Evolutionary conservation across 768 basidiomycete species (phyloP), one percentile per base, ranked within the genome.

Genomic region (Boletus eberwhitei): DNA sequence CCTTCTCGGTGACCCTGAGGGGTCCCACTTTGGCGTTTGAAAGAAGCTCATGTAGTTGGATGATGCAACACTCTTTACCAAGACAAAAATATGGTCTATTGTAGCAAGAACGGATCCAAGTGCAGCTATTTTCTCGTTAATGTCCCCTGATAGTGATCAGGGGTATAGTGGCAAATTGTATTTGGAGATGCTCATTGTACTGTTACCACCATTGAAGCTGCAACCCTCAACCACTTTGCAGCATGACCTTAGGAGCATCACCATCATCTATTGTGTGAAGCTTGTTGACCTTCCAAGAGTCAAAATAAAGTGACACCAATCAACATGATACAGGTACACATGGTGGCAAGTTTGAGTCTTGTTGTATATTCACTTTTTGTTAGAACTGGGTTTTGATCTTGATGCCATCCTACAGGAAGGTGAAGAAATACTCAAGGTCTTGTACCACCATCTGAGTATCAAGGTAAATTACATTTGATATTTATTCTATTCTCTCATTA

Each of bases 371-470:
- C 29, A 48, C 16, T 21, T 3, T 34, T 26, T 17, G 31, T 44
- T 53, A 90, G 86, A 87, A 90, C 67, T 90, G 87, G 88, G 88
- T 29, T 90, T 89, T 74, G 89, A 90, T 63, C 79, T 90, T 11
- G 85, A 87, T 35, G 87, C 85, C 2, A 88, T 86, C 61, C 71
- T 86, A 38, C 63, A 74, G 37, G 64, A 71, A 6, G 75, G 71
- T 8, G 61, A 70, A 3, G 77, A 79, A 34, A 65, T 72, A 16
- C 68, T 81, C 29, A 74, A 74, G 29, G 77, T 90, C 39, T 77
- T 81, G 61, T 73, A 79, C 36, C 86, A 80, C 59, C 61, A 65
- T 45, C 56, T 80, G 13, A 67, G 64, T 17, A 73, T 80, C 58
- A 74, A 73, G 66, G 76, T 73, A 44, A n/a, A 53, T 53, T 19